Base-by-base conservation (phyloP, 352 stramenopile species). In the Thalassiosira oceanica region DNA sequence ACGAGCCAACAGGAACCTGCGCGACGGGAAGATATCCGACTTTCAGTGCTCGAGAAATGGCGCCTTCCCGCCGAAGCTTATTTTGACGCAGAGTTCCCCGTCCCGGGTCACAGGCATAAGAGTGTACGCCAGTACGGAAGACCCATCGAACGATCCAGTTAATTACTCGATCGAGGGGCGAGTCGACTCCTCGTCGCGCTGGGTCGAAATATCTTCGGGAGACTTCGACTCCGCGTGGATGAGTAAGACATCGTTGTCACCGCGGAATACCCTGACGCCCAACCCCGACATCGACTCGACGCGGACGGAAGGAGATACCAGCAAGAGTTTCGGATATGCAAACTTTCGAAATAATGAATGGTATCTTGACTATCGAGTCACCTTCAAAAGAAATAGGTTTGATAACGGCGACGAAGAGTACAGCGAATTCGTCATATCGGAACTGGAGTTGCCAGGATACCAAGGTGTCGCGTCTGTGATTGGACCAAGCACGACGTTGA, bases 101-200 rank as follows among this genome's bases (percentile, higher is more conserved):
- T n/a, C n/a, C n/a, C n/a, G n/a, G n/a, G 2, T 53, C 44, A 53
- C 44, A 3, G 44, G 44, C 1, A 46, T 53, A 2, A 18, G 44
- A 24, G 44, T 53, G 15, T 53, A 53, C 33, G 3, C 44, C 21
- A 36, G 15, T 7, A 24, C 15, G 20, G 15, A 24, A 18, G 44
- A 10, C 8, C 21, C 13, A 11, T n/a, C 31, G n/a, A 24, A 24
- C 4, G 44, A 53, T 53, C 44, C 44, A 53, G 31, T 31, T 20
- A 35, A 18, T 24, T 53, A 16, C 21, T 35, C 31, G 6, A 5
- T 53, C 15, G 44, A 53, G 16, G 44, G 44, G 15, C 31, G 31
- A n/a, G 21, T 8, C 2, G 15, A 3, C 27, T 18, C 11, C n/a
- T 20, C 1, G 13, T 18, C 20, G n/a, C 18, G 20, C 11, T 53